These are phyloP conservation scores for Knufia petricola DNA, from an alignment of 2,329 filamentous ascomycete genomes.

Conservation along the genomic window DNA sequence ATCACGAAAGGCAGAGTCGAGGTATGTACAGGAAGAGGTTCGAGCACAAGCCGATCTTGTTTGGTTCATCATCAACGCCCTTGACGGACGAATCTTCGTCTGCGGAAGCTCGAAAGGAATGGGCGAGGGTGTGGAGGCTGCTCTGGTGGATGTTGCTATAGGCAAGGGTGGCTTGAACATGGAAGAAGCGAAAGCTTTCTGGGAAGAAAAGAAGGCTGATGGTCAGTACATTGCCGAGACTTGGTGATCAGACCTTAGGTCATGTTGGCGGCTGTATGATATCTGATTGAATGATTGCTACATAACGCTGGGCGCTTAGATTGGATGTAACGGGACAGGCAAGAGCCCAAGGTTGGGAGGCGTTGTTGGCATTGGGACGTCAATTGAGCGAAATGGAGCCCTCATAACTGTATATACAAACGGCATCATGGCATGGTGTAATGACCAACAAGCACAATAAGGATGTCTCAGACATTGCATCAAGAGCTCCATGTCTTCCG, in stretches of 20 bases:
- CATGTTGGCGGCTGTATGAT: background rate
- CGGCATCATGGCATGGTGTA: too few relatives aligned
- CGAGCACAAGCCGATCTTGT: slow-evolving; percentile 86
- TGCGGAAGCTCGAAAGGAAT: slow-evolving; percentile 93
- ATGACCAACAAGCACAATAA: too few relatives aligned
- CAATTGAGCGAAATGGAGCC: too few relatives aligned
- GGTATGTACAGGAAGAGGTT: slow-evolving; percentile 96
- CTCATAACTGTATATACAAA: too few relatives aligned
- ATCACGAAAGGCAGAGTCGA: slow-evolving; percentile 64
- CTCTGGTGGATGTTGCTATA: slow-evolving; percentile 84
- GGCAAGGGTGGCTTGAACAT: slow-evolving; percentile 76
- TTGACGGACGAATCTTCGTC: slow-evolving; percentile 94
- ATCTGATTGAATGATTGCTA: too few relatives aligned
- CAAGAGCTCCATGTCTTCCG: too few relatives aligned
- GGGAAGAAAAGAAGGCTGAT: slow-evolving; percentile 80
- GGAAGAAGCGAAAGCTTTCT: slow-evolving; percentile 77
- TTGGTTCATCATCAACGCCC: slow-evolving; percentile 91
- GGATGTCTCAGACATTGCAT: too few relatives aligned
- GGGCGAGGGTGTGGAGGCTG: slow-evolving; percentile 89
- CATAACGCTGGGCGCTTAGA: too few relatives aligned
- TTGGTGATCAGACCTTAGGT: slow-evolving; percentile 14
- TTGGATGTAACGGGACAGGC: too few relatives aligned
- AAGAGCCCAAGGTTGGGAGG: too few relatives aligned
- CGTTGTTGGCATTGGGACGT: too few relatives aligned
- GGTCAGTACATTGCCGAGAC: slow-evolving; percentile 83